Evolutionary conservation across 768 basidiomycete genomes (phyloP), one percentile per base, ranked within the genome.

Genomic region (Leccinum obscurum): DNA sequence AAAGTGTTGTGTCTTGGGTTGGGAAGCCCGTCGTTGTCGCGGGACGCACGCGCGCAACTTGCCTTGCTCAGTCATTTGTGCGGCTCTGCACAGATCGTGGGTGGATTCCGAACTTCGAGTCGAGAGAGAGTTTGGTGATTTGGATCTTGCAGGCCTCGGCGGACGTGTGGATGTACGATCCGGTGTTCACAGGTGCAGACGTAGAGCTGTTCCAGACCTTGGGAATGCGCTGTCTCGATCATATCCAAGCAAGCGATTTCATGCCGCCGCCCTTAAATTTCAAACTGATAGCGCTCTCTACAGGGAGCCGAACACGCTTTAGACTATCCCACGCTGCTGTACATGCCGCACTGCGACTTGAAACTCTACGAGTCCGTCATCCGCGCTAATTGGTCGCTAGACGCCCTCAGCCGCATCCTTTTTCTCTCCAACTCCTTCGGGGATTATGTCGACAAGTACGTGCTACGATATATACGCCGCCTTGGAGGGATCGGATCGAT

Each of bases 331-430:
- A 89, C 88, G 52, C 77, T 92, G 57, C 76, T 86, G 56, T 90
- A 84, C 75, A 90, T 91, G 88, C 90, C 89, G 22, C 90, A 92
- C 72, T 91, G 90, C 70, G 88, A 89, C 67, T 68, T 88, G 72
- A 80, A 80, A 61, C 78, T 92, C 28, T 89, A 91, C 70, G 88
- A 92, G 68, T 78, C 75, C 63, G 67, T 90, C 50, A 72, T 92
- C 57, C 78, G 80, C 59, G 79, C 80, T 13, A 90, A 90, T 69
- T 88, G 87, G 86, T 73, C 77, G 51, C 68, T 60, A 30, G 76
- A 77, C 30, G 73, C 74, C 22, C 72, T 90, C 55, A 68, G 76
- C 58, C 77, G 75, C 59, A 67, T 86, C 24, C 66, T 90, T 56
- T 76, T 92, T 56, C 67, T 92, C 61, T 87, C 84, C 57, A 92